A percentile compares a stretch with the other conserved stretches of the same genome.
Conservation (phyloP, 495 filamentous ascomycete species). For the Hypoxylon subgilvum region DNA sequence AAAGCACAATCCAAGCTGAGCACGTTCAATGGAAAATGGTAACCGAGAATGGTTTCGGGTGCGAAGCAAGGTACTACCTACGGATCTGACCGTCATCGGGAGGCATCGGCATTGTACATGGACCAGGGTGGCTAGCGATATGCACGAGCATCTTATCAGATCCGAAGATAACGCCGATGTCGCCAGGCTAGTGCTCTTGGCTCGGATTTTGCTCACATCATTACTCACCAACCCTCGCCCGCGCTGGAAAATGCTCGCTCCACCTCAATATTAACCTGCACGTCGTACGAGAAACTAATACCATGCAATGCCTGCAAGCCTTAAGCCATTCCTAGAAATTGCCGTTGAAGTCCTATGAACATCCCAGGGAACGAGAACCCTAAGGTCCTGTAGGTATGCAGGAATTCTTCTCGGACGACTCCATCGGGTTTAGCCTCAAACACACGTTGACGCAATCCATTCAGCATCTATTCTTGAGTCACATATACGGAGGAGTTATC, state of each 20-base stretch:
- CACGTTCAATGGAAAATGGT: background rate
- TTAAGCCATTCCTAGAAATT: constrained; percentile 18
- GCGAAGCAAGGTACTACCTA: constrained; percentile 4
- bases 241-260: too few species aligned
- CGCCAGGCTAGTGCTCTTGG: constrained; percentile 38
- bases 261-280: too few species aligned
- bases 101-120: constrained; percentile 8
- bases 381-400: background rate
- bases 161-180: constrained; percentile 59
- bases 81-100: constrained; percentile 30
- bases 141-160: constrained; percentile 57
- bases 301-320: constrained; percentile 1
- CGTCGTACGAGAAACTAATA: background rate
- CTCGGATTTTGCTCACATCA: constrained; percentile 16
- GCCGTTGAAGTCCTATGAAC: background rate
- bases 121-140: constrained; percentile 6
- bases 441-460: constrained; percentile 18
- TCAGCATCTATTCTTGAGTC: constrained; percentile 7
- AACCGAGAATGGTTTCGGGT: background rate
- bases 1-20: too few species aligned
- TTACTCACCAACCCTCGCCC: constrained; percentile 3
- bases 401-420: constrained; percentile 2
- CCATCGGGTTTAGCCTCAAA: constrained; percentile 12
- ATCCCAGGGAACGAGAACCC: constrained; percentile 9
- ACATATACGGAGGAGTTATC: constrained; percentile 2